phyloP scores from a whole-genome alignment of 2,329 filamentous ascomycete species.

The Fusarium sp. region DNA sequence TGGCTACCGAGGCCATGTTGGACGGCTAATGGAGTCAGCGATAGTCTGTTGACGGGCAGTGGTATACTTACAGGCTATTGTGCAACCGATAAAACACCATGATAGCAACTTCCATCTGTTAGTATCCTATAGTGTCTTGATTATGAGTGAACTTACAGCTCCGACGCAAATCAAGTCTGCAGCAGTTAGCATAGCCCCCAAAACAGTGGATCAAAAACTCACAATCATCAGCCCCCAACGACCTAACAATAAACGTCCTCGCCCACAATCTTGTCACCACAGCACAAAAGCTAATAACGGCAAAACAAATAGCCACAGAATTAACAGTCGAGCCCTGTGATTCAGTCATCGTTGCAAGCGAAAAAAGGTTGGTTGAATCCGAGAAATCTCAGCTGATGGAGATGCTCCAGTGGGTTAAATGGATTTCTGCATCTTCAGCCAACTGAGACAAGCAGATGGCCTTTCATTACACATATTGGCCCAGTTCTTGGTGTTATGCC shows the following conservation, averaged over 20 bases:
- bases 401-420: slow-evolving; percentile 11
- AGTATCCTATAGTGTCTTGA: background rate
- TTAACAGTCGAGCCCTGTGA: slow-evolving; percentile 24
- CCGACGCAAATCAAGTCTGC: slow-evolving; percentile 35
- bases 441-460: slow-evolving; percentile 14
- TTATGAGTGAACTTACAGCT: background rate
- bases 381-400: background rate
- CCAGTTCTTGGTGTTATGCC: background rate
- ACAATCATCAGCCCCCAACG: slow-evolving; percentile 33
- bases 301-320: slow-evolving; percentile 26
- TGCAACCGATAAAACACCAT: slow-evolving; percentile 28
- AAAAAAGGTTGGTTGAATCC: background rate
- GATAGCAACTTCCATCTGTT: slow-evolving; percentile 1
- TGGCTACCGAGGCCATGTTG: slow-evolving; percentile 31
- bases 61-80: slow-evolving; percentile 11
- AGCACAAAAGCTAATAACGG: slow-evolving; percentile 30
- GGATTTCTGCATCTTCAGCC: background rate
- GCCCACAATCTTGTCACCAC: slow-evolving; percentile 31
- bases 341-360: slow-evolving; percentile 12
- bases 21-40: slow-evolving; percentile 1
- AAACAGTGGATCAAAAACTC: background rate
- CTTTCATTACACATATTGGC: background rate
- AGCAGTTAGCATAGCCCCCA: background rate
- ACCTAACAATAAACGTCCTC: slow-evolving; percentile 27
- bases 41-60: rapidly evolving